Conservation (phyloP, 1,284 basidiomycete genomes). For the Fistulina hepatica region DNA sequence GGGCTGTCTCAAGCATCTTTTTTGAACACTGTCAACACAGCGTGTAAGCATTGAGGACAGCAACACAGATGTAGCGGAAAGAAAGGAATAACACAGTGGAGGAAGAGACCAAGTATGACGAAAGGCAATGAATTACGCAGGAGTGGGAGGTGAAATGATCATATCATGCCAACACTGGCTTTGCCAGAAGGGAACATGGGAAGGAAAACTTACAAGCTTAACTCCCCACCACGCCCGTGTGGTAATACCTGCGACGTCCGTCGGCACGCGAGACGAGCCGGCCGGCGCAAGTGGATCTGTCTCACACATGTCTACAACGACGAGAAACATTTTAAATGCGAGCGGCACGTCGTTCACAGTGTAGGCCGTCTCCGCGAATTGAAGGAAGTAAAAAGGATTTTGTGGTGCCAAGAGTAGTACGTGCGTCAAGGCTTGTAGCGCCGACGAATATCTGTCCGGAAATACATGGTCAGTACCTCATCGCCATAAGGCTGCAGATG, state of each 20-base stretch:
- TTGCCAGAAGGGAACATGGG: too few species aligned
- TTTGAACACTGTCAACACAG: too few species aligned
- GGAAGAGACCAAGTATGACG: too few species aligned
- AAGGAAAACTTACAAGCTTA: slow-evolving; percentile 53
- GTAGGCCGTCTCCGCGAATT: slow-evolving; percentile 82
- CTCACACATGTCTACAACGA: slow-evolving; percentile 76
- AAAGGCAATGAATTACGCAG: too few species aligned
- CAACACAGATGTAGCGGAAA: too few species aligned
- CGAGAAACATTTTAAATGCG: slow-evolving; percentile 75
- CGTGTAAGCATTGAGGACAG: too few species aligned
- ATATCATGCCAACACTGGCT: too few species aligned
- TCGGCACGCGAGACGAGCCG: slow-evolving; percentile 37
- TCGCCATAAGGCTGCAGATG: neutral
- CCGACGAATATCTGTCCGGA: slow-evolving; percentile 34
- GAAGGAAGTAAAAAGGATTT: slow-evolving; percentile 74
- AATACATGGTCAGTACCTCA: too few species aligned
- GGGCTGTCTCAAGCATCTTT: too few species aligned
- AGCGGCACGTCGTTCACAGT: slow-evolving; percentile 65
- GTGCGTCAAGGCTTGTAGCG: slow-evolving; percentile 72
- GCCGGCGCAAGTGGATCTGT: slow-evolving; percentile 33
- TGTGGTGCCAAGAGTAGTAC: slow-evolving; percentile 74
- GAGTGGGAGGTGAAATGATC: too few species aligned
- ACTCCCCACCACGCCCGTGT: slow-evolving; percentile 80
- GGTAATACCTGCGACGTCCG: slow-evolving; percentile 45
- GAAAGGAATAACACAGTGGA: too few species aligned